A percentile compares a stretch with the other conserved stretches of the same genome.
phyloP scores from a whole-genome alignment of 2,329 filamentous ascomycete genomes.

The Penicillium freii region DNA sequence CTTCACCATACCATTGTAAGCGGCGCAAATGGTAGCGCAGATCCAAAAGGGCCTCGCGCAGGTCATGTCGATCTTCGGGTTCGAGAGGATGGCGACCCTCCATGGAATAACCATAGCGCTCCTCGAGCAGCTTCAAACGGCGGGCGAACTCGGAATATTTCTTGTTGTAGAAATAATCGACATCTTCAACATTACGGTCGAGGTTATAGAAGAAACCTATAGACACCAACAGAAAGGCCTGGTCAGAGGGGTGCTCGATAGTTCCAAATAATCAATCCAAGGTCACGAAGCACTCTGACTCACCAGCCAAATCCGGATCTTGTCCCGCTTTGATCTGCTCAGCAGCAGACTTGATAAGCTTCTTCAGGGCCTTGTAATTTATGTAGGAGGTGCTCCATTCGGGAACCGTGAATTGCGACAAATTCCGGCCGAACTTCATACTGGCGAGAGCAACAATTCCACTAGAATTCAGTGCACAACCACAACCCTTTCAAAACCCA shows the following conservation, averaged over 20 bases:
- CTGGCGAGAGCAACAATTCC: slow-evolving; percentile 17
- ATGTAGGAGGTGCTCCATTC: slow-evolving; percentile 53
- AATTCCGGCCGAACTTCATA: slow-evolving; percentile 53
- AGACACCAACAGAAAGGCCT: slow-evolving; percentile 8
- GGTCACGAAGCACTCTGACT: slow-evolving; percentile 39
- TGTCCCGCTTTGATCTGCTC: slow-evolving; percentile 66
- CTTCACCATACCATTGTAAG: slow-evolving; percentile 95
- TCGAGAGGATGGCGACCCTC: slow-evolving; percentile 72
- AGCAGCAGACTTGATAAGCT: slow-evolving; percentile 79
- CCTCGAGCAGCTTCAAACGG: slow-evolving; percentile 79
- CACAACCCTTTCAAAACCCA: neutral
- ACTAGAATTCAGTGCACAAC: neutral
- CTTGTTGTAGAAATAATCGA: slow-evolving; percentile 95
- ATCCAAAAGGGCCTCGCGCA: slow-evolving; percentile 86
- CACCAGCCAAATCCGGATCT: slow-evolving; percentile 87
- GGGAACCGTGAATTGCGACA: slow-evolving; percentile 50
- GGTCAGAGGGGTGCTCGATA: slow-evolving; percentile 21
- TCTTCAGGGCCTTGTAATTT: slow-evolving; percentile 68
- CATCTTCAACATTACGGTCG: slow-evolving; percentile 95
- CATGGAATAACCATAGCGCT: slow-evolving; percentile 75
- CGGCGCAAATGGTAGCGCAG: slow-evolving; percentile 84
- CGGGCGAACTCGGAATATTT: slow-evolving; percentile 84
- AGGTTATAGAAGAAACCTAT: slow-evolving; percentile 95
- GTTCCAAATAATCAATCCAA: slow-evolving; percentile 1
- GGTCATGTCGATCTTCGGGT: slow-evolving; percentile 83